Evolutionary conservation across 208 protist species (phyloP).

Genomic region (Porcisia deanei): DNA sequence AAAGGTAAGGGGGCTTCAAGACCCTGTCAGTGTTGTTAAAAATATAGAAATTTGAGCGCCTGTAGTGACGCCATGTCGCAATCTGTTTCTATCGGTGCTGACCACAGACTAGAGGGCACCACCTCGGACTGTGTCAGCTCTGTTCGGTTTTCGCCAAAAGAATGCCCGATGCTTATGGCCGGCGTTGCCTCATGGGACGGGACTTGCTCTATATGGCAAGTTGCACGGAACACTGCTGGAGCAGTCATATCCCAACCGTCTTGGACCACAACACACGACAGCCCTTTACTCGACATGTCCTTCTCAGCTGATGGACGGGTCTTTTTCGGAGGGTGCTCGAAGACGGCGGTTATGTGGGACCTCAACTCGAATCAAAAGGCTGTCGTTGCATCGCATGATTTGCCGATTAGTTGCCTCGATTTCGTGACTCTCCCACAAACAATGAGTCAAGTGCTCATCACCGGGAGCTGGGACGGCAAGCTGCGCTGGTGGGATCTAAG

Average conservation of each 20-base stretch:
- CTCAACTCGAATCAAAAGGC: constrained; percentile 58
- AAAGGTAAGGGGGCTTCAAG: neutral
- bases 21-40: neutral
- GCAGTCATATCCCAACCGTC: constrained; percentile 48
- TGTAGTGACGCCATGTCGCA: constrained; percentile 8
- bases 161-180: constrained; percentile 60
- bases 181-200: constrained; percentile 79
- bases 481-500: constrained; percentile 86
- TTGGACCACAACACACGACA: constrained; percentile 41
- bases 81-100: constrained; percentile 13
- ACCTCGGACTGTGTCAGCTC: constrained; percentile 72
- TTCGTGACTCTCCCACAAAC: constrained; percentile 46
- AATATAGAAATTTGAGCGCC: constrained; percentile 4
- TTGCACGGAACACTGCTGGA: constrained; percentile 30
- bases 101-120: constrained; percentile 52
- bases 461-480: constrained; percentile 86
- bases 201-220: constrained; percentile 78
- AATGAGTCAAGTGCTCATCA: constrained; percentile 66
- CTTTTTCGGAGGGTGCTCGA: constrained; percentile 80
- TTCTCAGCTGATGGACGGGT: constrained; percentile 73
- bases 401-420: constrained; percentile 77
- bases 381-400: constrained; percentile 80
- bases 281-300: constrained; percentile 64
- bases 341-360: constrained; percentile 83
- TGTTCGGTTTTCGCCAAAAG: constrained; percentile 63